Conservation (phyloP, 306 rosid species). For the Citrullus colocynthis region DNA sequence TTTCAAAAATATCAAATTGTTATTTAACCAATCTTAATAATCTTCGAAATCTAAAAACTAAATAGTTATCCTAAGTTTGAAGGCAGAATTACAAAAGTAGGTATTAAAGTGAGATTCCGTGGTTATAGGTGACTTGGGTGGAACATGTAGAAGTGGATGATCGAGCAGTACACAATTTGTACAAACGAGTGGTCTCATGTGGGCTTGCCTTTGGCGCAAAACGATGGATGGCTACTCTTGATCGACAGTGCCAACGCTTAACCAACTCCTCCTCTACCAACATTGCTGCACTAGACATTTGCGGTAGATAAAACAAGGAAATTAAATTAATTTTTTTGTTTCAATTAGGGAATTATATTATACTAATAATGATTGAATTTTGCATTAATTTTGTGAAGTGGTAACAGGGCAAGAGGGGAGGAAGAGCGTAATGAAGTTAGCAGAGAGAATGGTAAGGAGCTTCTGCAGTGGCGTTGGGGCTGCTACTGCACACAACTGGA, state of each 20-base stretch:
- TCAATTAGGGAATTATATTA: neutral
- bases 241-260: slow-evolving; percentile 43
- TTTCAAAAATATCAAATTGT: no score
- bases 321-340: no score
- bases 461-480: slow-evolving; percentile 88
- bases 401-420: slow-evolving; percentile 84
- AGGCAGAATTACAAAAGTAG: no score
- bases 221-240: slow-evolving; percentile 56
- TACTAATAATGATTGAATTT: neutral
- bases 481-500: slow-evolving; percentile 81
- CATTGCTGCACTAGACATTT: slow-evolving; percentile 53
- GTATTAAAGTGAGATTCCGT: neutral
- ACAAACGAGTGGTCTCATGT: slow-evolving; percentile 58
- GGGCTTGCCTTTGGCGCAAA: slow-evolving; percentile 87
- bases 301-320: neutral
- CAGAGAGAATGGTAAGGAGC: slow-evolving; percentile 58
- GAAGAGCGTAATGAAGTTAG: slow-evolving; percentile 40
- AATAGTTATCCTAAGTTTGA: no score
- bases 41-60: no score
- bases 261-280: slow-evolving; percentile 66
- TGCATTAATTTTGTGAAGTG: slow-evolving; percentile 15
- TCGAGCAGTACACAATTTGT: slow-evolving; percentile 66
- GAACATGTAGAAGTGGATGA: slow-evolving; percentile 88
- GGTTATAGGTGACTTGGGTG: slow-evolving; percentile 67
- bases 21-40: no score